Percentiles rank a stretch among this genome's conserved stretches.
Conservation (phyloP, 2,329 filamentous ascomycete species). For the Aspergillus candidus region DNA sequence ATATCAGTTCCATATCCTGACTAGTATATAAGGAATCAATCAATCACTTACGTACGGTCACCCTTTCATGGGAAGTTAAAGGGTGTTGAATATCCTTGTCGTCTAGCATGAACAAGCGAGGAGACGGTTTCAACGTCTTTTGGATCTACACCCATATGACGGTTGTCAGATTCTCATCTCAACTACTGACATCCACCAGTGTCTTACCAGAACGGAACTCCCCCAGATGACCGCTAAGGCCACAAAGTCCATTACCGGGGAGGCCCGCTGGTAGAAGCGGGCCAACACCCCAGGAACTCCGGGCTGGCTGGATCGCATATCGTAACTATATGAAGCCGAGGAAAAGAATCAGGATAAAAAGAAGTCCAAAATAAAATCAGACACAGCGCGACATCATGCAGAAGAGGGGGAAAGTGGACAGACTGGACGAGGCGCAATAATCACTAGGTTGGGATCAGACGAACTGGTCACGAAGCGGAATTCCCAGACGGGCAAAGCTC, state of each 20-base stretch:
- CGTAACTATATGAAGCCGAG: no score
- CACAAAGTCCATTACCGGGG: conserved; percentile 81
- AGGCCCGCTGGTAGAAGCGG: conserved; percentile 61
- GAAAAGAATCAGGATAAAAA: conserved; percentile 3
- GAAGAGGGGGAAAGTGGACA: neutral
- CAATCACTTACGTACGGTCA: conserved; percentile 71
- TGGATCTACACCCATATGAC: no score
- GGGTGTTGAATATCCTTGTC: conserved; percentile 81
- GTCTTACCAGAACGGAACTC: conserved; percentile 46
- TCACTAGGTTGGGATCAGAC: no score
- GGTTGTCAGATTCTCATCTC: no score
- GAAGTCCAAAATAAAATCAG: neutral
- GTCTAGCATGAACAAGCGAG: conserved; percentile 87
- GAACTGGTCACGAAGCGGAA: no score
- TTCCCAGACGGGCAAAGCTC: no score
- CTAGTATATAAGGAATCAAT: neutral
- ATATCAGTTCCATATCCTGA: conserved; percentile 1
- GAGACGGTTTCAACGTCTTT: conserved; percentile 64
- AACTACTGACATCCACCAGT: no score
- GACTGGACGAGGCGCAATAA: neutral
- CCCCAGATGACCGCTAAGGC: conserved; percentile 66
- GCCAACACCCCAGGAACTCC: conserved; percentile 44
- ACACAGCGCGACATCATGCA: neutral
- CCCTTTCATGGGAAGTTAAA: conserved; percentile 65
- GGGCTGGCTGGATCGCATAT: conserved; percentile 9